Evolutionary conservation across 148 eudicot genomes (phyloP).

Genomic region (Nepenthes gracilis): DNA sequence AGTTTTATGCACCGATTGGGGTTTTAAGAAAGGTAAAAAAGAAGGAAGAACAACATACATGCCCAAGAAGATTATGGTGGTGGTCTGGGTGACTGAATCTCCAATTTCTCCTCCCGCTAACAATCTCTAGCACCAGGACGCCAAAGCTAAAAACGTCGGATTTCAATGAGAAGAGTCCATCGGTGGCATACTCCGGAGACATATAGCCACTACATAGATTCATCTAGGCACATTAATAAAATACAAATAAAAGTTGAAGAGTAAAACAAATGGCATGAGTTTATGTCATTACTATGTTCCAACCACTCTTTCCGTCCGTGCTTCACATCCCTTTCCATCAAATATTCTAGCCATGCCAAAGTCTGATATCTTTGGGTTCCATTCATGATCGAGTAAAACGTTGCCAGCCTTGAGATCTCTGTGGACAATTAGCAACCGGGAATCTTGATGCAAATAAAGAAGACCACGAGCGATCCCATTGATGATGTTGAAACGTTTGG

Average conservation of each 20-base stretch:
- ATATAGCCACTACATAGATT: slow-evolving; percentile 20
- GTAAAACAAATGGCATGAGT: background rate
- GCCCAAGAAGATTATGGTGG: background rate
- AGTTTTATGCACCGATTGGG: too few relatives aligned
- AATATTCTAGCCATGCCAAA: slow-evolving; percentile 60
- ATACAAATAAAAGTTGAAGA: background rate
- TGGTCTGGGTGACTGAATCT: background rate
- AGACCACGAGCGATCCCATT: slow-evolving; percentile 51
- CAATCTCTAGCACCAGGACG: slow-evolving; percentile 26
- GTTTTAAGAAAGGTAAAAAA: too few relatives aligned
- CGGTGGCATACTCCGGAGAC: slow-evolving; percentile 25
- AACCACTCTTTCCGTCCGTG: slow-evolving; percentile 33
- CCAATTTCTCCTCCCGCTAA: slow-evolving; percentile 9
- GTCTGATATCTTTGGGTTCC: slow-evolving; percentile 49
- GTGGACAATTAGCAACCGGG: slow-evolving; percentile 44
- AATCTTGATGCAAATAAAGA: slow-evolving; percentile 49
- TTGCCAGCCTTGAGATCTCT: slow-evolving; percentile 51
- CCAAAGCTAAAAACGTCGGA: slow-evolving; percentile 35
- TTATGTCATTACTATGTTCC: slow-evolving; percentile 42
- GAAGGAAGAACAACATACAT: background rate
- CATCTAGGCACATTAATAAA: background rate
- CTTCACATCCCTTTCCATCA: slow-evolving; percentile 28
- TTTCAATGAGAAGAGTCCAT: slow-evolving; percentile 23
- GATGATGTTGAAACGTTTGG: slow-evolving; percentile 36
- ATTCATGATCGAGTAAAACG: slow-evolving; percentile 34